phyloP scores from a whole-genome alignment of 176 grass and related monocot genomes.

The Triticum aestivum region IWGSC_CS_RefSeq_v2.1 NC_057795.1:349851941-349852440 shows the following conservation, averaged over 20 bases:
- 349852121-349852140: not conserved
- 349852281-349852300: not conserved
- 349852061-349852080: not conserved
- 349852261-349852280: too few species aligned
- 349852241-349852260: not conserved
- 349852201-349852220: not conserved
- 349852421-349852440: conserved; percentile 30
- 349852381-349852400: conserved; percentile 29
- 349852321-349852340: conserved; percentile 9
- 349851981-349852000: not conserved
- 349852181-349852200: not conserved
- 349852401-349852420: conserved; percentile 46
- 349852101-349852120: not conserved
- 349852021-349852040: not conserved
- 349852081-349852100: not conserved
- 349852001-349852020: not conserved
- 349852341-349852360: conserved; percentile 25
- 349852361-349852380: conserved; percentile 43
- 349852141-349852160: conserved; percentile 4
- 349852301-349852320: not conserved
- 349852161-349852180: not conserved
- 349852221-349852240: not conserved
- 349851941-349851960: too few species aligned
- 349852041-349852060: not conserved
- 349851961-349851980: too few species aligned